Percentiles rank a stretch among this genome's conserved stretches.
These are phyloP conservation scores for Epichloe uncinata DNA, from an alignment of 2,329 filamentous ascomycete genomes.

Conservation along the genomic window DNA sequence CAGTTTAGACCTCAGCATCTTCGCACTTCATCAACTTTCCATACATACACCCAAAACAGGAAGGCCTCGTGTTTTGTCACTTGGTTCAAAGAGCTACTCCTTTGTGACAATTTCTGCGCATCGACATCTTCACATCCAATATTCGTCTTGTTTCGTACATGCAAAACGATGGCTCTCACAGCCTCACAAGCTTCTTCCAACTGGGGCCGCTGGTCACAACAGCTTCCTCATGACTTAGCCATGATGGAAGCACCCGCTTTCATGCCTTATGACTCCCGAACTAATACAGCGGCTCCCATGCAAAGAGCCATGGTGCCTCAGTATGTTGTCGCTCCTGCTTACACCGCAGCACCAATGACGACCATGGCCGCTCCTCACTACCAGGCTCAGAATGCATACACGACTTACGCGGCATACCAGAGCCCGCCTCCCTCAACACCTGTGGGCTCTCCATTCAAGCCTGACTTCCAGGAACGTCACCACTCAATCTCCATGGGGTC, in stretches of 20 bases:
- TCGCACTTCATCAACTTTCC: background rate
- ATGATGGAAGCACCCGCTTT: conserved; percentile 35
- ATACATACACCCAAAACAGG: background rate
- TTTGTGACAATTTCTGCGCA: background rate
- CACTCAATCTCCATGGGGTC: conserved; percentile 9
- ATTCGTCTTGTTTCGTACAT: background rate
- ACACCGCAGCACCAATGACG: conserved; percentile 29
- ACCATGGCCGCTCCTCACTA: conserved; percentile 30
- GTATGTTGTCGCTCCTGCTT: conserved; percentile 32
- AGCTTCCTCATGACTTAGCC: conserved; percentile 32
- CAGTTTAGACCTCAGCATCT: background rate
- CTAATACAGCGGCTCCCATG: conserved; percentile 23
- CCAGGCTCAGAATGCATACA: conserved; percentile 27
- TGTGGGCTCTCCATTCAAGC: conserved; percentile 21
- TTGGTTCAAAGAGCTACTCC: background rate
- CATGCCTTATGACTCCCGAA: conserved; percentile 35
- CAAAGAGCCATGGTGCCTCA: conserved; percentile 32
- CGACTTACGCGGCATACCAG: conserved; percentile 28
- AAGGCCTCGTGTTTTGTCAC: background rate
- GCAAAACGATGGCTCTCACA: conserved; percentile 31
- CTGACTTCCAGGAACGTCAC: conserved; percentile 20
- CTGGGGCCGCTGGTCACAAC: conserved; percentile 44
- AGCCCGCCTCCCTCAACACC: conserved; percentile 21
- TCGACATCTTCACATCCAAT: background rate
- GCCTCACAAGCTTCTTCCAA: conserved; percentile 30